Evolutionary conservation across 1,139 yeast species (phyloP), one percentile per base, ranked within the genome.

Genomic region (Blastobotrys aristatus): DNA sequence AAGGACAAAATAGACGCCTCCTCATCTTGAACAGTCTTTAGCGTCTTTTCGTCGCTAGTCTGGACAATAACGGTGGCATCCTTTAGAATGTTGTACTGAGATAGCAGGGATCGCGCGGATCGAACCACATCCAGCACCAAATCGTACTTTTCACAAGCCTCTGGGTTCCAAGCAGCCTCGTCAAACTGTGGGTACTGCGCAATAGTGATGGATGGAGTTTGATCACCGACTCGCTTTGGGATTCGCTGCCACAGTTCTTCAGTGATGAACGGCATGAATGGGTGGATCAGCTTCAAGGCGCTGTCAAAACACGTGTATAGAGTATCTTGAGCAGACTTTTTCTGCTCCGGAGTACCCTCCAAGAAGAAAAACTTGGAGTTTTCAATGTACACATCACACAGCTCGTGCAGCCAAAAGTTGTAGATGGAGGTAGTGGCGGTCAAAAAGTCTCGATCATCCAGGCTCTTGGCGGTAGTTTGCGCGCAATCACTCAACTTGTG

Each of bases 231-330:
- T 65, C 97, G 82, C 63, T 87, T 84, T 58, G 98, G 97, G 63
- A 92, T 74, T 71, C 97, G 87, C 73, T 92, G 98, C 97, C 97
- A 92, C 85, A 92, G 79, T 74, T 92, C 98, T 71, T 92, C 98
- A 44, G 97, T 82, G 57, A 92, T 75, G 66, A 80, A 92, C 44
- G 98, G 98, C 98, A 92, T 92, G 75, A 88, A 92, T 67, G 98
- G 98, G 66, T 92, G 97, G 60, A 90, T 92, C 73, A 92, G 69
- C 68, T 79, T 84, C 73, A 92, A 77, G 16, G 97, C 97, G 56
- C 87, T 85, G 64, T 92, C 97, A 58, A 92, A 77, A 72, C 95
- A 79, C 33, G 94, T 87, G 79, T 89, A 92, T 59, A 92, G 76
- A 29, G 98, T 92, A 66, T 90, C 94, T 71, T 84, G 87, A 29